Percentiles rank a stretch among this genome's conserved stretches.
phyloP scores from a whole-genome alignment of 2,329 filamentous ascomycete genomes.

The Aureobasidium namibiae region DNA sequence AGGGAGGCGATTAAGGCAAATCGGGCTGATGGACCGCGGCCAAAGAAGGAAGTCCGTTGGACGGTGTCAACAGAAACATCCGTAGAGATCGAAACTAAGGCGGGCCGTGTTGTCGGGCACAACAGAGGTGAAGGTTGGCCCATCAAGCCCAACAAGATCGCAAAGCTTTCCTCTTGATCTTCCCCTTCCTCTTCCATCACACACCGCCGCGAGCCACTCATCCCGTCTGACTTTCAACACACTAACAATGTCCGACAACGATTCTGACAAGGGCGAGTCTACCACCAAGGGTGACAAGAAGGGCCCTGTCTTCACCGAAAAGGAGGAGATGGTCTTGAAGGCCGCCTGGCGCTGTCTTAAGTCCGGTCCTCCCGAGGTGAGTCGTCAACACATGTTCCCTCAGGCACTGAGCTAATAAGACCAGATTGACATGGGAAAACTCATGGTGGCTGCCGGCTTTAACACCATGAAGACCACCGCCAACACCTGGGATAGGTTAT shows the following conservation, averaged over 20 bases:
- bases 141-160: background rate
- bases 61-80: background rate
- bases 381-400: background rate
- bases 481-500: constrained; percentile 24
- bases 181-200: background rate
- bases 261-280: background rate
- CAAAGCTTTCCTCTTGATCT: background rate
- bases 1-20: too few relatives aligned
- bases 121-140: background rate
- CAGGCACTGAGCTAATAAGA: background rate
- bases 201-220: background rate
- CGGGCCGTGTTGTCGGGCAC: background rate
- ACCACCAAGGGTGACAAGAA: background rate
- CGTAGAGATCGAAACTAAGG: background rate
- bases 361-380: constrained; percentile 23
- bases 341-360: constrained; percentile 26
- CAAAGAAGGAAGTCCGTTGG: background rate
- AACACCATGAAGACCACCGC: constrained; percentile 25
- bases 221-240: background rate
- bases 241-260: constrained; percentile 3
- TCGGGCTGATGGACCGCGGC: background rate
- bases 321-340: constrained; percentile 23
- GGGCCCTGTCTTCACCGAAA: constrained; percentile 20
- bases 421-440: constrained; percentile 24
- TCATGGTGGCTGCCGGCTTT: constrained; percentile 22